A percentile compares a stretch with the other conserved stretches of the same genome.
Conservation (phyloP, 2,329 filamentous ascomycete genomes). For the Penicillium sp. region DNA sequence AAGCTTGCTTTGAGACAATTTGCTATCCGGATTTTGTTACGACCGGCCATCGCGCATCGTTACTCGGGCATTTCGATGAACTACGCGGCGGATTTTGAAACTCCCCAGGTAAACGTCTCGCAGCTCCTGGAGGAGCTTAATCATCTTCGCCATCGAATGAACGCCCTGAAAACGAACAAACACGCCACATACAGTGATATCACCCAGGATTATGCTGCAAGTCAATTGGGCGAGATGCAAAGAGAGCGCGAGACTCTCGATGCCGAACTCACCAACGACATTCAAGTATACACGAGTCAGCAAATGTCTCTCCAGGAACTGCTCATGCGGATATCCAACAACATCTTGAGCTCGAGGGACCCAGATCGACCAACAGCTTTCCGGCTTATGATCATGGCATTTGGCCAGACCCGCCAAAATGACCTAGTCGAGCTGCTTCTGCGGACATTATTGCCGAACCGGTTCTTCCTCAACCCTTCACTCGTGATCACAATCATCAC, state of each 20-base stretch:
- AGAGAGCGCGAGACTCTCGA: constrained; percentile 26
- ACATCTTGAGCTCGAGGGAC: constrained; percentile 35
- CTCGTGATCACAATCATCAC: constrained; percentile 38
- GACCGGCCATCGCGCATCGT: constrained; percentile 39
- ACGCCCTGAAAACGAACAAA: constrained; percentile 26
- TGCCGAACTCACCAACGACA: constrained; percentile 29
- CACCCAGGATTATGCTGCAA: constrained; percentile 25
- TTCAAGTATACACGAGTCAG: constrained; percentile 28
- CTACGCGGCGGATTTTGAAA: constrained; percentile 29
- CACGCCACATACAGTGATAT: constrained; percentile 33
- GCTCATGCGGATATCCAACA: constrained; percentile 36
- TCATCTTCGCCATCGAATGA: constrained; percentile 32
- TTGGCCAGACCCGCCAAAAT: constrained; percentile 39
- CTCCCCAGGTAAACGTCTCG: constrained; percentile 30
- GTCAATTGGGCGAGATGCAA: constrained; percentile 16
- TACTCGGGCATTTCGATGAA: constrained; percentile 36
- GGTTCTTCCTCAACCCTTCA: constrained; percentile 36
- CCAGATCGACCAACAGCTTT: constrained; percentile 37
- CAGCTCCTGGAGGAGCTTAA: constrained; percentile 37
- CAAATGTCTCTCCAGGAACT: constrained; percentile 36
- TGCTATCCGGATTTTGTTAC: constrained; percentile 39
- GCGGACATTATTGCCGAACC: constrained; percentile 38
- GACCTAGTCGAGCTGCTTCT: constrained; percentile 41
- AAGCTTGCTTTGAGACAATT: constrained; percentile 41
- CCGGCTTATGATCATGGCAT: constrained; percentile 37